phyloP scores from a whole-genome alignment of 2,329 filamentous ascomycete genomes.

The Talaromyces marneffei region DNA sequence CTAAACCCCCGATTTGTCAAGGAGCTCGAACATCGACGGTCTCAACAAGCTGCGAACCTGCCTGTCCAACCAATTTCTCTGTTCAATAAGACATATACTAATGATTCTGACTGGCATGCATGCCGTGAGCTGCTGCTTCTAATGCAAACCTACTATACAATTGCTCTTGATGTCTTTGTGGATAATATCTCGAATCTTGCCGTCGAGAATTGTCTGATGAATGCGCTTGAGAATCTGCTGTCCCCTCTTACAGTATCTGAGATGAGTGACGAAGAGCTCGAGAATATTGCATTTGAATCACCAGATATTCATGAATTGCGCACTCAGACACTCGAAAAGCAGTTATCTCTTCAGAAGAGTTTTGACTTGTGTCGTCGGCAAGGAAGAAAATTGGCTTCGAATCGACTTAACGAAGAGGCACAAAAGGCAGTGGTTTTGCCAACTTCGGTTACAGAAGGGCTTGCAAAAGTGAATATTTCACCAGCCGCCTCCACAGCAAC shows the following conservation, averaged over 20 bases:
- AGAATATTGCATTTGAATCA: slow-evolving; percentile 22
- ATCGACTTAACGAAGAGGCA: background rate
- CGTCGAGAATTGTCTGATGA: slow-evolving; percentile 35
- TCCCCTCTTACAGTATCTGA: slow-evolving; percentile 27
- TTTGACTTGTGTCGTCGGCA: slow-evolving; percentile 12
- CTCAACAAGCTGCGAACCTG: background rate
- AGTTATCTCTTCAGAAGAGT: slow-evolving; percentile 10
- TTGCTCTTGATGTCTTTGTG: slow-evolving; percentile 29
- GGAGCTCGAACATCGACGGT: slow-evolving; percentile 19
- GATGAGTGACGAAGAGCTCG: slow-evolving; percentile 26
- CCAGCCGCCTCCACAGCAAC: background rate
- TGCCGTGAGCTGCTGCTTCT: slow-evolving; percentile 11
- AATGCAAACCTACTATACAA: slow-evolving; percentile 14
- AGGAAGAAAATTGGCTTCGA: slow-evolving; percentile 8
- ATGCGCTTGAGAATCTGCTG: slow-evolving; percentile 29
- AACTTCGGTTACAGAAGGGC: background rate
- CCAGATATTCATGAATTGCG: slow-evolving; percentile 15
- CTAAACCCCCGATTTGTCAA: slow-evolving; percentile 32
- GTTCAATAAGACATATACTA: background rate
- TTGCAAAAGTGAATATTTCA: background rate
- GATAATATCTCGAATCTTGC: slow-evolving; percentile 35
- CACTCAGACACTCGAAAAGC: slow-evolving; percentile 11
- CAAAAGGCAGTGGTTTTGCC: background rate
- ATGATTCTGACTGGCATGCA: slow-evolving; percentile 6
- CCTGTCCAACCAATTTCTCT: background rate